Evolutionary conservation across 2,329 filamentous ascomycete genomes (phyloP).

Genomic region (Hypoxylon sp.): DNA sequence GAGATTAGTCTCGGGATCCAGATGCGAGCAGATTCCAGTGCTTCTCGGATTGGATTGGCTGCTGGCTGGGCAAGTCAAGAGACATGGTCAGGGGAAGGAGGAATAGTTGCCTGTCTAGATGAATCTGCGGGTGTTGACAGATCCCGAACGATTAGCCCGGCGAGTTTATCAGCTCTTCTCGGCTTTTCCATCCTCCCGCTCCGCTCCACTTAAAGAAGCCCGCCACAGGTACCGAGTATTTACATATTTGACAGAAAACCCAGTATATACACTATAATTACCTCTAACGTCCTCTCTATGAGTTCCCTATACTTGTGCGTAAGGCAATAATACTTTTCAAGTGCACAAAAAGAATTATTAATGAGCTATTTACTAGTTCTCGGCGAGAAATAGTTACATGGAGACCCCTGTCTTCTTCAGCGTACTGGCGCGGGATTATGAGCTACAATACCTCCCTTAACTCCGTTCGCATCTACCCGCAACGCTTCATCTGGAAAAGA

Average conservation of each 20-base stretch:
- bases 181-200: slow-evolving; percentile 43
- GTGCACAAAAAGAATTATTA: neutral
- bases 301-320: neutral
- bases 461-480: slow-evolving; percentile 15
- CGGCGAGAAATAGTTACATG: neutral
- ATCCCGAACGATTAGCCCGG: slow-evolving; percentile 31
- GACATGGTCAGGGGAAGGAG: slow-evolving; percentile 22
- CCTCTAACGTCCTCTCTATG: neutral
- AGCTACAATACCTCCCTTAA: slow-evolving; percentile 27
- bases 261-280: neutral
- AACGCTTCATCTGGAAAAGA: neutral
- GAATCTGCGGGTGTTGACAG: slow-evolving; percentile 12
- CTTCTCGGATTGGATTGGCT: slow-evolving; percentile 30
- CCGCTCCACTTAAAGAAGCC: slow-evolving; percentile 21
- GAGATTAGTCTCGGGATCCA: slow-evolving; percentile 22
- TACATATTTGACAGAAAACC: neutral
- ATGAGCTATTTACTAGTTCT: neutral
- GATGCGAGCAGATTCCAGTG: slow-evolving; percentile 22
- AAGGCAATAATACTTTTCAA: neutral
- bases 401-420: neutral
- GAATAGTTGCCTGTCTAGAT: slow-evolving; percentile 11
- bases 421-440: slow-evolving; percentile 17
- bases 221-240: neutral
- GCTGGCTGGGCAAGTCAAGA: slow-evolving; percentile 26
- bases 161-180: slow-evolving; percentile 24